A percentile compares a stretch with the other conserved stretches of the same genome.
Conservation (phyloP, 148 eudicot species). For the Chenopodium album region DNA sequence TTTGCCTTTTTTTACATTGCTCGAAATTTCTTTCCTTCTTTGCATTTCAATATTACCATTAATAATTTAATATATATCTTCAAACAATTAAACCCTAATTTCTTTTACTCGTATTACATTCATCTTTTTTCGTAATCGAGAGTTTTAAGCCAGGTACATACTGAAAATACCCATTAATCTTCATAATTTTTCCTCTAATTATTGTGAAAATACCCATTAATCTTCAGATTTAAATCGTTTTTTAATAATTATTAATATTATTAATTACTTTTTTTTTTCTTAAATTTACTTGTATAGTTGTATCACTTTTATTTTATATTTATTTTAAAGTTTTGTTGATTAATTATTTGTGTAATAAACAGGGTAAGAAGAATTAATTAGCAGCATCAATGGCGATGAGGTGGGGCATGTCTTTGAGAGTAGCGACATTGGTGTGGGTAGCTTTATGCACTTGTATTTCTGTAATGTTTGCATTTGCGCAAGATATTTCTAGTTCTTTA, state of each 20-base stretch:
- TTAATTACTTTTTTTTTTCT: not conserved
- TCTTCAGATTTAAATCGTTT: not conserved
- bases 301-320: too few relatives aligned
- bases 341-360: not conserved
- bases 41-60: not conserved
- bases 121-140: not conserved
- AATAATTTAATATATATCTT: too few relatives aligned
- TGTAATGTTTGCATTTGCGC: conserved; percentile 12
- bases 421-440: conserved; percentile 15
- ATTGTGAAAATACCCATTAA: not conserved
- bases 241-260: too few relatives aligned
- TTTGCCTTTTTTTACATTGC: not conserved
- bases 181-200: not conserved
- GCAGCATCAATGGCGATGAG: conserved; percentile 20
- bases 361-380: not conserved
- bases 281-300: too few relatives aligned
- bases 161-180: not conserved
- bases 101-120: not conserved
- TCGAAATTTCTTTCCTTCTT: not conserved
- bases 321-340: too few relatives aligned
- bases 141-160: not conserved
- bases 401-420: conserved; percentile 2
- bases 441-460: conserved; percentile 13
- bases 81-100: not conserved
- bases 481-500: conserved; percentile 15